Conservation (phyloP, 108 stramenopile genomes). For the Cyclotella baltica region DNA sequence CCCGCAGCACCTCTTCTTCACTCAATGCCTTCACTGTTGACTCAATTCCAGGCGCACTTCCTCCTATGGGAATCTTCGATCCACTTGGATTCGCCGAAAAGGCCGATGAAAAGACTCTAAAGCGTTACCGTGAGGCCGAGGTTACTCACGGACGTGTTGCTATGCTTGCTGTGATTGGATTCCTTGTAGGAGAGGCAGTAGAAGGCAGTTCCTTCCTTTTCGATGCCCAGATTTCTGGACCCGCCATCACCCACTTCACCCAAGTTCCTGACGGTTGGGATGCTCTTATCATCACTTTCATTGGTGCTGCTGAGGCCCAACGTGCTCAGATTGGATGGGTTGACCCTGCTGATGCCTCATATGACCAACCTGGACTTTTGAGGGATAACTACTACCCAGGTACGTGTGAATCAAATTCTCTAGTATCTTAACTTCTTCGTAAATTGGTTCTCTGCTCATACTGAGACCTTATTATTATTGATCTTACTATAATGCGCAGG, state of each 20-base stretch:
- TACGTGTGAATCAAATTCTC: no score
- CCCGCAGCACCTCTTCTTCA: no score
- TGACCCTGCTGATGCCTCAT: constrained; percentile 63
- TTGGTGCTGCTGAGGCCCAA: no score
- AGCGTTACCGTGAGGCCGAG: constrained; percentile 91
- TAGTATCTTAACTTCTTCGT: no score
- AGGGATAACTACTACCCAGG: no score
- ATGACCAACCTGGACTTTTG: constrained; percentile 57
- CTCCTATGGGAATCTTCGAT: constrained; percentile 42
- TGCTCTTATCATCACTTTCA: constrained; percentile 58
- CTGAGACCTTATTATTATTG: no score
- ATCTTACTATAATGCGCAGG: no score
- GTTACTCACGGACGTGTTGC: constrained; percentile 81
- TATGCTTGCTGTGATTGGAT: no score
- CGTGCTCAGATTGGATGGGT: constrained; percentile 78
- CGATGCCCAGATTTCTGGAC: constrained; percentile 77
- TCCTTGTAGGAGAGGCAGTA: no score
- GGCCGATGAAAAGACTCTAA: constrained; percentile 66
- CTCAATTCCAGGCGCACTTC: no score
- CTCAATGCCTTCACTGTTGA: no score
- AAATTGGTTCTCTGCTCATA: no score
- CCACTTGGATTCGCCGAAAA: constrained; percentile 65
- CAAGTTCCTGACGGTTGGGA: constrained; percentile 75
- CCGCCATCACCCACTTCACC: constrained; percentile 88
- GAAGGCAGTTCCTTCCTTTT: constrained; percentile 79